These are phyloP conservation scores for Aegilops bicornis DNA, from an alignment of 176 grass and related monocot species.

Conservation along the genomic window DNA sequence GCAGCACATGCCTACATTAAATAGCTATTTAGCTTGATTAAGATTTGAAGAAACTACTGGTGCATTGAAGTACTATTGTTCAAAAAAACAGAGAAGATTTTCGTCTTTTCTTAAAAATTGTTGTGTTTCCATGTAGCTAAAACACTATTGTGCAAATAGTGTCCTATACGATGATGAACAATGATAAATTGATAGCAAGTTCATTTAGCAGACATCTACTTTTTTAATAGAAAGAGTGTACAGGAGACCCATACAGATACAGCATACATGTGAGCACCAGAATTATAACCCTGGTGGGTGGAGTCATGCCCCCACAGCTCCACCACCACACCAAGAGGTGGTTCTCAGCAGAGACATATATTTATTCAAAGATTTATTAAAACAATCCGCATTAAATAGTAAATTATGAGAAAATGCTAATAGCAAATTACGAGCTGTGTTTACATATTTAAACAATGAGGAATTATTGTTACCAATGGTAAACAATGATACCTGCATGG, in stretches of 20 bases:
- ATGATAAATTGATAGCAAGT: background rate
- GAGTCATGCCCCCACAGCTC: too few species aligned
- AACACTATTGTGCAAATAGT: constrained; percentile 4
- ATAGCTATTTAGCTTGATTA: background rate
- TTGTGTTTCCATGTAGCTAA: constrained; percentile 10
- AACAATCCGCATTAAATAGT: background rate
- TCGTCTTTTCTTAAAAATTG: constrained; percentile 6
- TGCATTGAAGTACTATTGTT: constrained; percentile 6
- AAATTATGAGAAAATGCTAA: background rate
- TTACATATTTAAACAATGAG: background rate
- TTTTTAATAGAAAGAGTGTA: too few species aligned
- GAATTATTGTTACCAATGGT: background rate
- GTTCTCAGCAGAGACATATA: background rate
- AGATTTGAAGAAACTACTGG: background rate
- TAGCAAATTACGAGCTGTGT: background rate
- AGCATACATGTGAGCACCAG: too few species aligned
- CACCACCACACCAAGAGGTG: too few species aligned
- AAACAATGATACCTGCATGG: constrained; percentile 80
- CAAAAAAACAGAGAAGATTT: background rate
- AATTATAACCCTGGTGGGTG: too few species aligned
- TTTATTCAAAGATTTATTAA: background rate
- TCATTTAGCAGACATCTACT: background rate
- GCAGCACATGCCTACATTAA: background rate
- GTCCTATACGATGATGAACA: background rate
- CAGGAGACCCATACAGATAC: too few species aligned